Conservation (phyloP, 2,329 filamentous ascomycete species). For the Zymoseptoria crescenta region DNA sequence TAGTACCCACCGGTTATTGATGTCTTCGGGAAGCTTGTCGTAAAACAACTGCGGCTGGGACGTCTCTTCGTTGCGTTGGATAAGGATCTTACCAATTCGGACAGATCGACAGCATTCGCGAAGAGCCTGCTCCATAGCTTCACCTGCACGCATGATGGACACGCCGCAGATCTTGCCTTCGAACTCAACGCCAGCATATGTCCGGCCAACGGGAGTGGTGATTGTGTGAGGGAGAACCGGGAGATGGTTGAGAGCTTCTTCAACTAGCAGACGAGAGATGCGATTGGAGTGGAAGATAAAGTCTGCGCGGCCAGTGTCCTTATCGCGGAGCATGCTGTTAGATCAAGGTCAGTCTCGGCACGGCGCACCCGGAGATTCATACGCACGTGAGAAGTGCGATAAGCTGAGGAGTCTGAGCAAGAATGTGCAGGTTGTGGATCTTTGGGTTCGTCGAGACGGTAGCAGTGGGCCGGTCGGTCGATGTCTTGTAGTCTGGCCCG, state of each 20-base stretch:
- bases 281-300: conserved; percentile 99
- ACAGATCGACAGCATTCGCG: conserved; percentile 97
- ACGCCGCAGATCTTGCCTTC: conserved; percentile 98
- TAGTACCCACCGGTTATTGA: conserved; percentile 85
- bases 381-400: conserved; percentile 96
- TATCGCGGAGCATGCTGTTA: conserved; percentile 85
- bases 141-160: conserved; percentile 95
- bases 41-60: conserved; percentile 89
- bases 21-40: conserved; percentile 93
- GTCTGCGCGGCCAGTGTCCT: conserved; percentile 80
- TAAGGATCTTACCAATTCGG: conserved; percentile 95
- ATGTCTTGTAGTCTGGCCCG: conserved; percentile 69
- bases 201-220: conserved; percentile 80
- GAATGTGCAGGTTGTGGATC: conserved; percentile 80
- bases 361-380: background rate
- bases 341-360: background rate
- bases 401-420: conserved; percentile 89
- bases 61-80: conserved; percentile 95
- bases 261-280: conserved; percentile 91
- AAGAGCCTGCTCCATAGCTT: conserved; percentile 96
- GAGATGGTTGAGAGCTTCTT: conserved; percentile 94
- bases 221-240: conserved; percentile 83
- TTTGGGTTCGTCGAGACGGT: conserved; percentile 78
- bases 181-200: conserved; percentile 87
- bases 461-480: conserved; percentile 58